These are phyloP conservation scores for Trichoderma virens DNA, from an alignment of 495 filamentous ascomycete genomes.

Conservation along the genomic window DNA sequence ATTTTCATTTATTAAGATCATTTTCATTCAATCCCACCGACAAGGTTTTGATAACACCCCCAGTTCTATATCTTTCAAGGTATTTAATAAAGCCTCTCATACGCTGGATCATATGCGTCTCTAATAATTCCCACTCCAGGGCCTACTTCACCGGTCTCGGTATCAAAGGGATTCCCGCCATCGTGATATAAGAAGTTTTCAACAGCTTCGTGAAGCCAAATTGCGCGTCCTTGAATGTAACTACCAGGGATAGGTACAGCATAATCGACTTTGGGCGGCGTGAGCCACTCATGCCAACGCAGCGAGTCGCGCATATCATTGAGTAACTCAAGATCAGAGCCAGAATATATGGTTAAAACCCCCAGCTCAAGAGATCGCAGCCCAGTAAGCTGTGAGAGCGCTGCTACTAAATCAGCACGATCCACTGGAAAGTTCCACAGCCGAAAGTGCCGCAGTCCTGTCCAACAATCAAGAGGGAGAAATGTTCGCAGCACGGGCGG, in stretches of 20 bases:
- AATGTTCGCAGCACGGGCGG: background rate
- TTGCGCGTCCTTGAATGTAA: background rate
- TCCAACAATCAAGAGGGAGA: background rate
- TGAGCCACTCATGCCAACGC: background rate
- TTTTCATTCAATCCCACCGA: too few relatives aligned
- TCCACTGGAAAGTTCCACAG: background rate
- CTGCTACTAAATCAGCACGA: background rate
- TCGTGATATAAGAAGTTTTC: background rate
- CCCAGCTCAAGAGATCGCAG: background rate
- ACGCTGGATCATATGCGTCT: background rate
- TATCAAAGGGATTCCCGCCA: background rate
- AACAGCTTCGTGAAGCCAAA: background rate
- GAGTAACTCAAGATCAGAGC: background rate
- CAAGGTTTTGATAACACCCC: too few relatives aligned
- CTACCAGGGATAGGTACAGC: background rate
- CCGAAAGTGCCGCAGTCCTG: background rate
- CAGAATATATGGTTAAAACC: background rate
- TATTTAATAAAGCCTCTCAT: background rate
- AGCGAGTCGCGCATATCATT: background rate
- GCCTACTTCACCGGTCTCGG: background rate
- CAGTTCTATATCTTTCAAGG: too few relatives aligned
- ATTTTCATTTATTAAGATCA: too few relatives aligned
- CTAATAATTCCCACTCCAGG: background rate
- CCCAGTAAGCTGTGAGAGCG: background rate
- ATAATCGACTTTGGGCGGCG: background rate